Evolutionary conservation across 129 eudicot genomes (phyloP), one percentile per base, ranked within the genome.

Genomic region (Centaurea solstitialis): DNA sequence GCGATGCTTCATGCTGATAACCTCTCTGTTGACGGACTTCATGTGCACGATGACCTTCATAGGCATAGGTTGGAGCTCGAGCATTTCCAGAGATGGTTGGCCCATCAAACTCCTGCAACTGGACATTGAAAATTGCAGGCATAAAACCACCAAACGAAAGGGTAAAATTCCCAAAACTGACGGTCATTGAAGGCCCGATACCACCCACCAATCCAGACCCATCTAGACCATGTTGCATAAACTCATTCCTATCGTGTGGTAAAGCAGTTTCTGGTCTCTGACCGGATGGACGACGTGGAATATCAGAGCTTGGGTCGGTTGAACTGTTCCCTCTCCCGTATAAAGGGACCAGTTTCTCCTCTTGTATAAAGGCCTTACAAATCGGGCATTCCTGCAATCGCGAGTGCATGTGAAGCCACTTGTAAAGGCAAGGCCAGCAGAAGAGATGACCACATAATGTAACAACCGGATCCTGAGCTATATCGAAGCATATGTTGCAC

Each of bases 351-450:
- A 92, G 40, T 68, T 88, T 90, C 24, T 80, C 80, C 79, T 92
- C 97, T 75, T 88, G 90, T 26, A 92, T 81, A 59, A 79, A 82
- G 70, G 94, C 97, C 82, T 90, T 92, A 81, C 97, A 92, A 71
- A 92, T 88, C 0, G 97, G 94, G 79, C 97, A 91, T 78, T 91
- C 97, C 17, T 86, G 86, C 0, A 82, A 87, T 30, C 69, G 90
- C 2, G 97, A 90, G 40, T 88, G 97, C 68, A 78, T 76, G 68
- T 88, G 91, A 64, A 90, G 89, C 97, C 97, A 92, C 75, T 87
- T 90, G 86, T 92, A 92, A 35, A 92, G 86, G 67, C 94, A 92
- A 72, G 97, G 97, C 97, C 97, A 92, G 75, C 97, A 92, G 78
- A 82, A 92, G 73, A 92, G 94, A 50, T 92, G 97, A 53, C 97